Percentiles rank a stretch among this genome's conserved stretches.
phyloP scores from a whole-genome alignment of 495 filamentous ascomycete species.

The Echria macrotheca region DNA sequence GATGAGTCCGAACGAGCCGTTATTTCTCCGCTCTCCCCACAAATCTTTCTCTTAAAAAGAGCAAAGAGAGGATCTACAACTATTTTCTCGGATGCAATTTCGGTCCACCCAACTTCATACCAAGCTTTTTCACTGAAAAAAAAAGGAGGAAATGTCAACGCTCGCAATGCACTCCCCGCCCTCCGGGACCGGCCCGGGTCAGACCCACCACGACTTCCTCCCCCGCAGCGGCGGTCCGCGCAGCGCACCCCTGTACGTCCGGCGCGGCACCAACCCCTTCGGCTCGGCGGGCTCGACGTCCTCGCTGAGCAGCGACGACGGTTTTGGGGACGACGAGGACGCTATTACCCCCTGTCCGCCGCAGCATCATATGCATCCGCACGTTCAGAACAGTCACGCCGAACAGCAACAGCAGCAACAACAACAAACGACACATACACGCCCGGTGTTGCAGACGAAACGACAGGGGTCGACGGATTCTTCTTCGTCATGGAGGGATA shows the following conservation, averaged over 20 bases:
- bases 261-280: not conserved
- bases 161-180: too few relatives aligned
- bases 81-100: too few relatives aligned
- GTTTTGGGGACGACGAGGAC: slow-evolving; percentile 18
- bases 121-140: too few relatives aligned
- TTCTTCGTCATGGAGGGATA: slow-evolving; percentile 18
- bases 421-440: not conserved
- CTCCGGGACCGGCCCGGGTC: not conserved
- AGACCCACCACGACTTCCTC: not conserved
- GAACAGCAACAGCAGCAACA: not conserved
- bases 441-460: not conserved
- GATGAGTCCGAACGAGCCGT: too few relatives aligned
- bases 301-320: slow-evolving; percentile 9
- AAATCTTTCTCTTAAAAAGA: too few relatives aligned
- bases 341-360: slow-evolving; percentile 21
- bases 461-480: not conserved
- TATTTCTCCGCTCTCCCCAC: too few relatives aligned
- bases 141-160: too few relatives aligned
- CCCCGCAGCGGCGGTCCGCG: not conserved
- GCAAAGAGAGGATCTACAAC: too few relatives aligned
- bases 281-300: slow-evolving; percentile 9
- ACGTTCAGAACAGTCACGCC: not conserved
- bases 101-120: too few relatives aligned
- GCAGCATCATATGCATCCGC: too few relatives aligned
- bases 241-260: not conserved